A percentile compares a stretch with the other conserved stretches of the same genome.
Conservation (phyloP, 768 basidiomycete species). For the Holtermanniella nyarrowii region DNA sequence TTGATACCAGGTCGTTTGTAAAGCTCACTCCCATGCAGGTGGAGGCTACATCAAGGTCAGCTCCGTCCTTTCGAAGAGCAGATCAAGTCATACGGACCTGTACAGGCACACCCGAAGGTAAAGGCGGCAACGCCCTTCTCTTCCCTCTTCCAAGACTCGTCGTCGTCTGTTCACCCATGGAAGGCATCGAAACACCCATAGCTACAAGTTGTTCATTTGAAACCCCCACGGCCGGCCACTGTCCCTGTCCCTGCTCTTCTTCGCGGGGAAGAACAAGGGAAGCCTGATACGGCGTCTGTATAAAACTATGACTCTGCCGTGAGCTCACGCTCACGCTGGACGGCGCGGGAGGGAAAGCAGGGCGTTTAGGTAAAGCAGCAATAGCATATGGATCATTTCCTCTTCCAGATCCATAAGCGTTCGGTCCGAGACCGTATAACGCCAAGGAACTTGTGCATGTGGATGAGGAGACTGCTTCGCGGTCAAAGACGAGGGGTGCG, state of each 20-base stretch:
- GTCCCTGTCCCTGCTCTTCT: background rate
- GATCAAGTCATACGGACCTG: slow-evolving; percentile 11
- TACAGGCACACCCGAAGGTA: slow-evolving; percentile 16
- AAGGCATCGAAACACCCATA: background rate
- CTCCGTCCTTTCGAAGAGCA: background rate
- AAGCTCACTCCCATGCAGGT: slow-evolving; percentile 33
- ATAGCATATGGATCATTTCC: slow-evolving; percentile 1
- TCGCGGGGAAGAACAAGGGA: background rate
- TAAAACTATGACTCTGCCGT: background rate
- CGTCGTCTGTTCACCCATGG: slow-evolving; percentile 3
- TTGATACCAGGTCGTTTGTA: background rate
- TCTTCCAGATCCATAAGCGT: background rate
- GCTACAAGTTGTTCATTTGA: slow-evolving; percentile 5
- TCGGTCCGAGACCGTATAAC: background rate
- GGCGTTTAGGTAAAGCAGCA: slow-evolving; percentile 11
- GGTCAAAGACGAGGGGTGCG: slow-evolving; percentile 27
- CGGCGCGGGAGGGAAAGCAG: slow-evolving; percentile 1
- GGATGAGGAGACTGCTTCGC: slow-evolving; percentile 15
- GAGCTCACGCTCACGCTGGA: background rate
- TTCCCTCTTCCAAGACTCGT: slow-evolving; percentile 7
- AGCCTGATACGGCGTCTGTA: background rate
- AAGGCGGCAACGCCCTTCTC: slow-evolving; percentile 15
- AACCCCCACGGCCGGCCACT: slow-evolving; percentile 3
- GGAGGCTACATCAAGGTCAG: slow-evolving; percentile 16
- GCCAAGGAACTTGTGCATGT: slow-evolving; percentile 5